phyloP scores from a whole-genome alignment of 75 land plant species.

The Larix kaempferi region DNA sequence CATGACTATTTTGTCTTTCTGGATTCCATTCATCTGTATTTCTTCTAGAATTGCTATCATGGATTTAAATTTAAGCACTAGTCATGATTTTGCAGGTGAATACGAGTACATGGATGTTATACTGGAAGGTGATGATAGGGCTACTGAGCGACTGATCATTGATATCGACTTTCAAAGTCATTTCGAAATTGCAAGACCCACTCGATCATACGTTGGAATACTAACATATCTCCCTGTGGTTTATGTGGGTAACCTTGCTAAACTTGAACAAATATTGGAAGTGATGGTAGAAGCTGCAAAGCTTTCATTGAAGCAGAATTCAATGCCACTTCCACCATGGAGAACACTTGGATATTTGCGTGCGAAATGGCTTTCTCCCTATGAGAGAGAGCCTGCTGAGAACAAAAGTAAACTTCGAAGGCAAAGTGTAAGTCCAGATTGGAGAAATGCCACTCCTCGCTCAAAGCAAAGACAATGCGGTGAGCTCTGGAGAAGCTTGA shows the following conservation, averaged over 20 bases:
- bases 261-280: conserved; percentile 57
- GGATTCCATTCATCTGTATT: not conserved
- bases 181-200: conserved; percentile 71
- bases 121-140: conserved; percentile 19
- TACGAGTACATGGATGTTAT: conserved; percentile 87
- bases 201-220: conserved; percentile 52
- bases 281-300: conserved; percentile 84
- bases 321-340: conserved; percentile 93
- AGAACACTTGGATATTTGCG: conserved; percentile 75
- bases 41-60: not conserved
- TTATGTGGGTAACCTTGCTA: conserved; percentile 52
- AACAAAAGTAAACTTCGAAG: not conserved
- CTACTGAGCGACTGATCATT: conserved; percentile 60
- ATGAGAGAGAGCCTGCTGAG: conserved; percentile 35
- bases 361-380: conserved; percentile 73
- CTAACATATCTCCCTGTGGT: conserved; percentile 65
- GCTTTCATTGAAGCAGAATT: conserved; percentile 70
- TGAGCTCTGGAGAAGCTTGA: conserved; percentile 50
- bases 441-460: conserved; percentile 10
- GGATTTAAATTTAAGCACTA: not conserved
- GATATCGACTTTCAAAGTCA: conserved; percentile 85
- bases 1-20: not conserved
- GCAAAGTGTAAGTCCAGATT: not conserved
- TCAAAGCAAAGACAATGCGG: conserved; percentile 23
- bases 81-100: conserved; percentile 44